Percentiles rank a stretch among this genome's conserved stretches.
Conservation (phyloP, 495 filamentous ascomycete species). For the Daldinia childiae region DNA sequence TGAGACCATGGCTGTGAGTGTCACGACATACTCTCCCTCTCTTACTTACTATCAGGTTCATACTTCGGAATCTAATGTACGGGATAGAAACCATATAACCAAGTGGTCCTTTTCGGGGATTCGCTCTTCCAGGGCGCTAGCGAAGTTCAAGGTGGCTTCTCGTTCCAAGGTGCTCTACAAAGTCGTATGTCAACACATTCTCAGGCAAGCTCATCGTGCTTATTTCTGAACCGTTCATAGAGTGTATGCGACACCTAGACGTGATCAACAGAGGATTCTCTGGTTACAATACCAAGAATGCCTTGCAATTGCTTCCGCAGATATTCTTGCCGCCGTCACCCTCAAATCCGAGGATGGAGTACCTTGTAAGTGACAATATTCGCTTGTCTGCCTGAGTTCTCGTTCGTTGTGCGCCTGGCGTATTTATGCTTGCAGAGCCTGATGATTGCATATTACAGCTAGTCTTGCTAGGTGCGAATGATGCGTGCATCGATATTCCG, state of each 20-base stretch:
- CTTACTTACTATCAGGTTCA: background rate
- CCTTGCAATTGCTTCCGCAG: conserved; percentile 52
- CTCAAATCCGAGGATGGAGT: conserved; percentile 61
- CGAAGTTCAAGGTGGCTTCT: conserved; percentile 69
- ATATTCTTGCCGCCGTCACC: conserved; percentile 58
- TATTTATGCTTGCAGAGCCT: conserved; percentile 20
- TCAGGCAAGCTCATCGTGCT: background rate
- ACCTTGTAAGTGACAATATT: conserved; percentile 66
- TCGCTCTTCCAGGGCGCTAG: conserved; percentile 75
- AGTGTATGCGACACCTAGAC: conserved; percentile 55
- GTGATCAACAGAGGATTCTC: conserved; percentile 62
- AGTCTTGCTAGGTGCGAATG: conserved; percentile 89
- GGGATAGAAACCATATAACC: conserved; percentile 56
- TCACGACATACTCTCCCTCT: background rate
- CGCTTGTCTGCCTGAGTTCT: background rate
- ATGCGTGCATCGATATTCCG: conserved; percentile 70
- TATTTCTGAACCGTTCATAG: conserved; percentile 44
- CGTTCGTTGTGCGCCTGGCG: background rate
- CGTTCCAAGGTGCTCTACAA: conserved; percentile 75
- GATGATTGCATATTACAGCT: conserved; percentile 57
- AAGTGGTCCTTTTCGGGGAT: conserved; percentile 85
- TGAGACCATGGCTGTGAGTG: conserved; percentile 43
- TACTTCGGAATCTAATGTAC: conserved; percentile 9
- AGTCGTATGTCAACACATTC: conserved; percentile 60
- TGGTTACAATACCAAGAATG: conserved; percentile 60